Evolutionary conservation across 345 rosid species (phyloP).

Genomic region (Bruguiera gymnorhiza): DNA sequence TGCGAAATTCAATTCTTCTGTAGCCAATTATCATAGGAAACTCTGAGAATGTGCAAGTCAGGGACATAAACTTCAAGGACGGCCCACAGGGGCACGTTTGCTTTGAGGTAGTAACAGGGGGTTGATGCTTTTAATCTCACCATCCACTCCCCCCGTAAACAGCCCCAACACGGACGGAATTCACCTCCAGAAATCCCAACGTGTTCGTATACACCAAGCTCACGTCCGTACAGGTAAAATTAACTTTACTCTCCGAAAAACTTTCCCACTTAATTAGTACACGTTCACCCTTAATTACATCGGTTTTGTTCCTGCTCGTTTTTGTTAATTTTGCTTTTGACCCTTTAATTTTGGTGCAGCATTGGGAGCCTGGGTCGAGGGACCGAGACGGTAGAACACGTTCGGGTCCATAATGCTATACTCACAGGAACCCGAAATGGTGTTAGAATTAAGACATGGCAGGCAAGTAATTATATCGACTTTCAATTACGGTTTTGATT

Average conservation of each 20-base stretch:
- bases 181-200: conserved; percentile 36
- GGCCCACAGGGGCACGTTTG: conserved; percentile 51
- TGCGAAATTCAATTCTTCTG: not conserved
- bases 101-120: conserved; percentile 22
- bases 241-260: too few relatives aligned
- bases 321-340: too few relatives aligned
- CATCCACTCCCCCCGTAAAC: conserved; percentile 33
- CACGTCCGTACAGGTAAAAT: too few relatives aligned
- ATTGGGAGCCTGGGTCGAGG: conserved; percentile 48
- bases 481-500: too few relatives aligned
- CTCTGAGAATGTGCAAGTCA: conserved; percentile 33
- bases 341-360: conserved; percentile 13
- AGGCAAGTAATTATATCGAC: conserved; percentile 20
- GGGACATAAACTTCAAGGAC: conserved; percentile 29
- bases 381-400: conserved; percentile 30
- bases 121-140: conserved; percentile 26
- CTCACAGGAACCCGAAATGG: conserved; percentile 42
- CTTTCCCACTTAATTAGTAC: too few relatives aligned
- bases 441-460: conserved; percentile 54
- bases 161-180: conserved; percentile 66
- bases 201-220: conserved; percentile 15
- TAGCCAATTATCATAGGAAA: conserved; percentile 37
- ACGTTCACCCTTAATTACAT: too few relatives aligned
- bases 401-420: conserved; percentile 25
- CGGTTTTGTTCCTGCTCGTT: too few relatives aligned